Evolutionary conservation across 352 stramenopile species (phyloP), one percentile per base, ranked within the genome.

Genomic region (Phytophthora europaea): DNA sequence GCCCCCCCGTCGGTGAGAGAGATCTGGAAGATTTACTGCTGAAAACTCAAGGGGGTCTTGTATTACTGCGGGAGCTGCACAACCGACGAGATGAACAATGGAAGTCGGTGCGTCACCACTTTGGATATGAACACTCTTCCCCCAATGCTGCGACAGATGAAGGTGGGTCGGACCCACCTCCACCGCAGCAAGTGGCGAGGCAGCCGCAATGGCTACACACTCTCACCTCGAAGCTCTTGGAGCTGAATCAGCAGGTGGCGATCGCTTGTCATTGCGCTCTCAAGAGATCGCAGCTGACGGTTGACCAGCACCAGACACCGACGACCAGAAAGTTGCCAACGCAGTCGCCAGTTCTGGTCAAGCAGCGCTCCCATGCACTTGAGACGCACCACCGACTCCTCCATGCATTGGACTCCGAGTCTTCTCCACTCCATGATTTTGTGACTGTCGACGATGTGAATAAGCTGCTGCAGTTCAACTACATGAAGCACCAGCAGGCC

Each of bases 41-140:
- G 38, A 82, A 84, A 59, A 84, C 82, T 0, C 84, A 90, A 64
- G 80, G 69, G 7, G 82, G 82, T 3, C 78, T 90, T 20, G 72
- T 82, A n/a, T 77, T 90, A 70, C 70, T 91, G 54, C 80, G 73
- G 4, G 80, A 89, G 34, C 78, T 90, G 60, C 40, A 72, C 12
- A 61, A 63, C 22, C 56, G 67, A 31, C 68, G 79, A 33, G 52
- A 74, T 1, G 48, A 26, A 67, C 88, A 89, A 38, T 91, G 80
- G 84, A 67, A 72, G 2, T 52, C 81, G 18, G 51, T 88, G 18
- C 26, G 57, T 15, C 23, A 76, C 13, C 77, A 38, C 2, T 84
- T 83, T 40, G 68, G 64, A 3, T 85, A 82, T 56, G 54, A 72
- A 10, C 69, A 66, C 13, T 63, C 65, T 5, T 65, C 60, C n/a